Percentiles rank a stretch among this genome's conserved stretches.
Conservation (phyloP, 768 basidiomycete species). For the Lentinula aciculospora region DNA sequence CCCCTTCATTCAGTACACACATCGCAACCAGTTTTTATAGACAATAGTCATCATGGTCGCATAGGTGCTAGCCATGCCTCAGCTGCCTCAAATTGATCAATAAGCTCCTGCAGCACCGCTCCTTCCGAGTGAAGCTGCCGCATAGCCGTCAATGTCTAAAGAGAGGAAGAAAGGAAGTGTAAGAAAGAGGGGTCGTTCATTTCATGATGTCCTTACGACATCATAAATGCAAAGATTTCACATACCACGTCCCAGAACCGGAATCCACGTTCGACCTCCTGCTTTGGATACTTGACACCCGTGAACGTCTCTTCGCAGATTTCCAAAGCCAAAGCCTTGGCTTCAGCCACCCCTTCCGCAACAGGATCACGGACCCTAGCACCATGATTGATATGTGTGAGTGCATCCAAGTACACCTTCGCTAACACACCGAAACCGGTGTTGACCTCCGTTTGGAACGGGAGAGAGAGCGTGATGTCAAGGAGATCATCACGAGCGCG, state of each 20-base stretch:
- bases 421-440: slow-evolving; percentile 97
- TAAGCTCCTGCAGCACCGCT: slow-evolving; percentile 78
- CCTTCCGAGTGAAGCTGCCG: slow-evolving; percentile 81
- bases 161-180: slow-evolving; percentile 58
- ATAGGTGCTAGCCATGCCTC: slow-evolving; percentile 92
- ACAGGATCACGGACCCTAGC: slow-evolving; percentile 72
- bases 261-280: slow-evolving; percentile 94
- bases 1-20: background rate
- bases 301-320: slow-evolving; percentile 94
- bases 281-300: slow-evolving; percentile 81
- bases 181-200: background rate
- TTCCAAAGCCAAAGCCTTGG: slow-evolving; percentile 82
- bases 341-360: slow-evolving; percentile 73
- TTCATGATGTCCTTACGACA: slow-evolving; percentile 35
- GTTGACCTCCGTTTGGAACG: slow-evolving; percentile 95
- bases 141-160: slow-evolving; percentile 85
- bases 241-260: slow-evolving; percentile 98
- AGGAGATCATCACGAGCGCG: slow-evolving; percentile 85
- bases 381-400: slow-evolving; percentile 82
- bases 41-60: slow-evolving; percentile 62
- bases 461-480: slow-evolving; percentile 87
- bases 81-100: slow-evolving; percentile 94
- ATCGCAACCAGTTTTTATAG: background rate
- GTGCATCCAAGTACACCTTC: slow-evolving; percentile 93
- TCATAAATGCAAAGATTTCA: slow-evolving; percentile 43